A percentile compares a stretch with the other conserved stretches of the same genome.
Evolutionary conservation across 495 filamentous ascomycete genomes (phyloP).

Genomic region (Rhypophila decipiens): DNA sequence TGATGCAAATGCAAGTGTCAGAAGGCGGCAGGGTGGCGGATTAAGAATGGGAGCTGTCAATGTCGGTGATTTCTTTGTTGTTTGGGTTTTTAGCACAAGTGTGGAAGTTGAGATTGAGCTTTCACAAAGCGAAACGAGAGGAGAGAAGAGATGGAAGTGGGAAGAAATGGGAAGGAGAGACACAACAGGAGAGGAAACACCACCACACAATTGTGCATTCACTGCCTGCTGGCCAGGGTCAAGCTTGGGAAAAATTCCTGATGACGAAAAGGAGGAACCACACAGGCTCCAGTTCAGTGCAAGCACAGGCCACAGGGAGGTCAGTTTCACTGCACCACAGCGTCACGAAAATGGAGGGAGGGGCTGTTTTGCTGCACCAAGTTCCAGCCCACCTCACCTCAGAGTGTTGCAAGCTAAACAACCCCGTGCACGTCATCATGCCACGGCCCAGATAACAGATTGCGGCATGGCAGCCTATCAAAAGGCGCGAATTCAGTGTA

Average conservation of each 20-base stretch:
- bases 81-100: not conserved
- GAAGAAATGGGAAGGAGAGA: too few species aligned
- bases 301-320: not conserved
- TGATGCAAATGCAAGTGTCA: not conserved
- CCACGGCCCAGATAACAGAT: constrained; percentile 11
- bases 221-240: not conserved
- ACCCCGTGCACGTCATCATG: constrained; percentile 30
- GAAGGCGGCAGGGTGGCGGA: not conserved
- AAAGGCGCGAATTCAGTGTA: not conserved
- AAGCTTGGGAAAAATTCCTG: constrained; percentile 7
- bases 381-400: constrained; percentile 1
- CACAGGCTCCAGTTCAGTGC: not conserved
- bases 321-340: not conserved
- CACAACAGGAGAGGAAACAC: too few species aligned
- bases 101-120: not conserved
- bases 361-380: too few species aligned
- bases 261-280: constrained; percentile 9
- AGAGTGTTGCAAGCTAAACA: constrained; percentile 9
- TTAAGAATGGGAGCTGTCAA: not conserved
- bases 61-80: not conserved
- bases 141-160: too few species aligned
- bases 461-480: not conserved
- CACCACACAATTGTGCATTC: not conserved
- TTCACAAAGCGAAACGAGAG: not conserved
- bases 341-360: not conserved